A percentile compares a stretch with the other conserved stretches of the same genome.
Conservation (phyloP, 225 moss, liverwort and hornwort genomes). For the Rhytidiadelphus loreus region DNA sequence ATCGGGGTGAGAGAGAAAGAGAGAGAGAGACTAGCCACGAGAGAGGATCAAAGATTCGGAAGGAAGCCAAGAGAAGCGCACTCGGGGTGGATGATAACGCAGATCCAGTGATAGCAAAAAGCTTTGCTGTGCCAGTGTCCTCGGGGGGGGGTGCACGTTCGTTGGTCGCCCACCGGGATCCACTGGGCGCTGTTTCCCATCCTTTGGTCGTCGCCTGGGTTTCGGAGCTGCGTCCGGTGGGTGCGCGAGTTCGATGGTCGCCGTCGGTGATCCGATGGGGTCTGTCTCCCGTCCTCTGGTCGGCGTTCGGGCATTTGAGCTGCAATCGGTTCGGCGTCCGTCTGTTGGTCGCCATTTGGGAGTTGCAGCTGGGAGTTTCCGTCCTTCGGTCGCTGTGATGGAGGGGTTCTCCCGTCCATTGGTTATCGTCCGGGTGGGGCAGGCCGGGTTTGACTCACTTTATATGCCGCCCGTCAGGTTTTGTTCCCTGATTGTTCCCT, state of each 20-base stretch:
- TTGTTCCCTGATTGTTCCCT: neutral
- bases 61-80: neutral
- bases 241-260: neutral
- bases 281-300: neutral
- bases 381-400: neutral
- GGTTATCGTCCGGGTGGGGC: neutral
- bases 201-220: neutral
- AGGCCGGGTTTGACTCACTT: neutral
- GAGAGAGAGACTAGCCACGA: no score
- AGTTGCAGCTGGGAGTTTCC: neutral
- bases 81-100: neutral
- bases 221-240: no score
- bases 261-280: no score
- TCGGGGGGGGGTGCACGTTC: neutral
- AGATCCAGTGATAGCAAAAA: neutral
- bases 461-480: neutral
- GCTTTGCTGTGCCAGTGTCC: neutral
- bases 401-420: neutral
- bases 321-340: neutral
- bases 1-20: neutral
- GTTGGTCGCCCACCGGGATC: neutral
- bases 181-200: neutral
- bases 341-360: neutral
- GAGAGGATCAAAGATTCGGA: neutral
- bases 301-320: neutral